phyloP scores from a whole-genome alignment of 108 stramenopile genomes.

The Cylindrotheca closterium region DNA sequence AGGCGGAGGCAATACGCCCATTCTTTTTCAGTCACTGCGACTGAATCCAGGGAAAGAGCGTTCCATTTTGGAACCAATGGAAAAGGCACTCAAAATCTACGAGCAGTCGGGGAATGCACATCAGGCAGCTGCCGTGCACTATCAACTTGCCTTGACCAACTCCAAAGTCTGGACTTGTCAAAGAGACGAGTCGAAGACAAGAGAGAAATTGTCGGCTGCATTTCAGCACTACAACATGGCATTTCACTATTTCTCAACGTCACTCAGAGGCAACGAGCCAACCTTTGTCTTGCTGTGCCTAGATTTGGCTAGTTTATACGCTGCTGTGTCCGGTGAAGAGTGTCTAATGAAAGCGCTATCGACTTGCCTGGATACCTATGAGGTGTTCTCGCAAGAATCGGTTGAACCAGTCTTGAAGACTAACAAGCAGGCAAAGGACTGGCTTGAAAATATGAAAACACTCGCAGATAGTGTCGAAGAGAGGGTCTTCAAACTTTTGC shows the following conservation, averaged over 20 bases:
- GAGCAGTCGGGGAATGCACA: constrained; percentile 64
- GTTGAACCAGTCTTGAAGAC: neutral
- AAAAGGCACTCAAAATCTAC: constrained; percentile 72
- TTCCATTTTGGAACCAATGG: constrained; percentile 79
- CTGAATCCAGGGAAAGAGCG: constrained; percentile 72
- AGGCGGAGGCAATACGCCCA: constrained; percentile 50
- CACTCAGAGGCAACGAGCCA: constrained; percentile 60
- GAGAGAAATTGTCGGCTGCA: constrained; percentile 75
- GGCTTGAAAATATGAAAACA: constrained; percentile 70
- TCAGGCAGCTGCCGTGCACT: constrained; percentile 84
- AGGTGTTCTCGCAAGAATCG: constrained; percentile 50
- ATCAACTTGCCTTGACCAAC: constrained; percentile 79
- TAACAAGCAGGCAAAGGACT: constrained; percentile 25
- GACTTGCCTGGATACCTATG: constrained; percentile 69
- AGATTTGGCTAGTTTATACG: constrained; percentile 74
- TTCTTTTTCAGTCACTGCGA: constrained; percentile 49
- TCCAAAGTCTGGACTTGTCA: constrained; percentile 84
- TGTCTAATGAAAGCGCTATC: constrained; percentile 60
- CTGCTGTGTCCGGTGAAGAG: constrained; percentile 70
- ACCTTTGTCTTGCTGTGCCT: constrained; percentile 79
- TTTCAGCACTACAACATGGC: constrained; percentile 68
- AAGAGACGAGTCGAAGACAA: constrained; percentile 69
- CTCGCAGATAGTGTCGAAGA: constrained; percentile 62
- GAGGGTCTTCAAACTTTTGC: constrained; percentile 65
- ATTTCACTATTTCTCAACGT: constrained; percentile 58